Percentiles rank a stretch among this genome's conserved stretches.
Evolutionary conservation across 2,329 filamentous ascomycete species (phyloP).

Genomic region (Exophiala sp.): DNA sequence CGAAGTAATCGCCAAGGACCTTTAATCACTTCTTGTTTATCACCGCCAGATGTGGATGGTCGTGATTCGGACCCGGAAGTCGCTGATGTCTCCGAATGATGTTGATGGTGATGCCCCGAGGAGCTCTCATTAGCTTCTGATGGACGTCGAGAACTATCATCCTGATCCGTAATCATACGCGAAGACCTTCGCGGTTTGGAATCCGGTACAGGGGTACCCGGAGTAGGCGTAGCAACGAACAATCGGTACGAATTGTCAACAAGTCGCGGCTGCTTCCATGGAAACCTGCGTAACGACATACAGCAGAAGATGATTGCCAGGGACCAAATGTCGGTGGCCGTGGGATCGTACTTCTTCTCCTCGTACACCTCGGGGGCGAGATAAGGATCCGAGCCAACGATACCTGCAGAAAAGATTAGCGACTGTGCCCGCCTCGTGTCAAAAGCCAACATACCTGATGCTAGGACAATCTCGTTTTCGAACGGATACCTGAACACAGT

Average conservation of each 20-base stretch:
- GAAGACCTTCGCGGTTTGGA: slow-evolving; percentile 33
- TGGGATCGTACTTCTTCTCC: slow-evolving; percentile 84
- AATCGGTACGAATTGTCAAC: slow-evolving; percentile 93
- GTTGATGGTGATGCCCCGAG: slow-evolving; percentile 25
- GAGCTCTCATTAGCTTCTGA: slow-evolving; percentile 22
- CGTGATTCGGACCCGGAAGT: slow-evolving; percentile 19
- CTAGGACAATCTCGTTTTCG: slow-evolving; percentile 76
- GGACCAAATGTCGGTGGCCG: slow-evolving; percentile 95
- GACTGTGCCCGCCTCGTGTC: background rate
- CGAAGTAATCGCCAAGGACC: slow-evolving; percentile 87
- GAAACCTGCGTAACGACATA: slow-evolving; percentile 91
- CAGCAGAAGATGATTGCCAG: slow-evolving; percentile 98
- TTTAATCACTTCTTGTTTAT: slow-evolving; percentile 73
- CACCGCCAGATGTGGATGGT: slow-evolving; percentile 29
- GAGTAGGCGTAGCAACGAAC: slow-evolving; percentile 78
- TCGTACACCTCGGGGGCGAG: slow-evolving; percentile 96
- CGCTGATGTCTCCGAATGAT: slow-evolving; percentile 15
- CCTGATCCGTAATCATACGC: slow-evolving; percentile 17
- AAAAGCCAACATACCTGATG: slow-evolving; percentile 56
- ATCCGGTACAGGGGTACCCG: slow-evolving; percentile 51
- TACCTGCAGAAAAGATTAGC: slow-evolving; percentile 46
- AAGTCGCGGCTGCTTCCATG: slow-evolving; percentile 89
- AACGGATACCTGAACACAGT: slow-evolving; percentile 97
- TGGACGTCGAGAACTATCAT: slow-evolving; percentile 10
- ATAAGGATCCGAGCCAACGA: slow-evolving; percentile 87